Conservation (phyloP, 192 early-diverging fungal species). For the Rhizoclosmatium sp. region DNA sequence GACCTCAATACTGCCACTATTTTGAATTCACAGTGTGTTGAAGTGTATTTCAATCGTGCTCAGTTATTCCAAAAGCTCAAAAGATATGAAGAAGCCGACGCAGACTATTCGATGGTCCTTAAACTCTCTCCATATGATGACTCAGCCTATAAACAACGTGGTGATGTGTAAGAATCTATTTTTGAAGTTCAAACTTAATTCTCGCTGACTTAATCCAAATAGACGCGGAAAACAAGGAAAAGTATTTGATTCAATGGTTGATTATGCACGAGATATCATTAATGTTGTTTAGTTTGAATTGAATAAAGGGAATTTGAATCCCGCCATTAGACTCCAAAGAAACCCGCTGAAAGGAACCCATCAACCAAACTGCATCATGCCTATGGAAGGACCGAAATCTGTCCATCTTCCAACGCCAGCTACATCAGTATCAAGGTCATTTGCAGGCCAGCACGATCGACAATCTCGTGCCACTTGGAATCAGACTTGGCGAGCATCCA, state of each 20-base stretch:
- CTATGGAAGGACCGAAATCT: no score
- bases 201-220: background rate
- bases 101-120: conserved; percentile 53
- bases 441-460: no score
- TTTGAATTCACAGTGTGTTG: conserved; percentile 38
- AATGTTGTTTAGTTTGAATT: background rate
- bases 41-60: conserved; percentile 54
- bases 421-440: no score
- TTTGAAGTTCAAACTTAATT: background rate
- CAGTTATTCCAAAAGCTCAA: conserved; percentile 44
- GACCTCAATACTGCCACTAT: conserved; percentile 46
- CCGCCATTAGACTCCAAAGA: no score
- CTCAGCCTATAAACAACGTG: conserved; percentile 46
- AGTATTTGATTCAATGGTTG: conserved; percentile 50
- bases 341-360: no score
- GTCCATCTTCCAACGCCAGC: no score
- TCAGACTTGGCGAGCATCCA: background rate
- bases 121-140: conserved; percentile 48
- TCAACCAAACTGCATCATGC: no score
- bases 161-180: conserved; percentile 44
- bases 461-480: no score
- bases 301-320: no score
- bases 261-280: conserved; percentile 52
- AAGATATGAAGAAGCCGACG: conserved; percentile 53
- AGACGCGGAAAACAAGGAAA: conserved; percentile 44